Conservation (phyloP, 2,329 filamentous ascomycete species). For the Corinectria fuckeliana region DNA sequence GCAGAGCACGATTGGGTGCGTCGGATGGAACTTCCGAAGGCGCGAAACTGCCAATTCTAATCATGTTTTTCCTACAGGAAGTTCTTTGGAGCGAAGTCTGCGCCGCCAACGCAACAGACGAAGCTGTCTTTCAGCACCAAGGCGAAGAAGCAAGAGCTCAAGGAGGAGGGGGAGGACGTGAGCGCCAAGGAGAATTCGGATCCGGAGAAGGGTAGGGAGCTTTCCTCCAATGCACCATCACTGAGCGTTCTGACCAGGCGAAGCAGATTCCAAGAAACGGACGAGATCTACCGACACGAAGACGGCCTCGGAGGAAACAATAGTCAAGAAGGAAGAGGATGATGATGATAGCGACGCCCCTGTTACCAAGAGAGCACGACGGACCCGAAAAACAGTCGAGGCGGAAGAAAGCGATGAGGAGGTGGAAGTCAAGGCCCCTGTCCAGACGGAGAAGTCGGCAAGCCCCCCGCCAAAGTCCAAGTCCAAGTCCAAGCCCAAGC, state of each 20-base stretch:
- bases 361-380: slow-evolving; percentile 63
- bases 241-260: not conserved
- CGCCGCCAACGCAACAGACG: slow-evolving; percentile 72
- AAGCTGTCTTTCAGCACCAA: slow-evolving; percentile 78
- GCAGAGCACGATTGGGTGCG: slow-evolving; percentile 77
- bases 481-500: slow-evolving; percentile 33
- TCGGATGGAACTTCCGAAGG: slow-evolving; percentile 35
- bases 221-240: not conserved
- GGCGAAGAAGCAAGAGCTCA: slow-evolving; percentile 46
- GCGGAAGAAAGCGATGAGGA: slow-evolving; percentile 61
- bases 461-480: slow-evolving; percentile 34
- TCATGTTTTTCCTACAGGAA: slow-evolving; percentile 72
- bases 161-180: slow-evolving; percentile 37
- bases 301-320: slow-evolving; percentile 25
- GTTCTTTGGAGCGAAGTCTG: slow-evolving; percentile 74
- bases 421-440: slow-evolving; percentile 37
- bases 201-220: slow-evolving; percentile 45
- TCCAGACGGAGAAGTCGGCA: slow-evolving; percentile 27
- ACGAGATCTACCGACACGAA: slow-evolving; percentile 37
- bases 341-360: slow-evolving; percentile 66
- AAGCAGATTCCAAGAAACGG: slow-evolving; percentile 56
- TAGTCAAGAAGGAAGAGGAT: slow-evolving; percentile 45
- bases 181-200: slow-evolving; percentile 48
- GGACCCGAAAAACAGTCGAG: slow-evolving; percentile 54
- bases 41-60: not conserved